phyloP scores from a whole-genome alignment of 164 flowering plant genomes.

The grape (Vitis vinifera) region ASM3070453v1 NC_081812.1:20965501-20966000 shows the following conservation, averaged over 20 bases:
- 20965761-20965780: conserved; percentile 83
- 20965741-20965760: conserved; percentile 55
- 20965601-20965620: not conserved
- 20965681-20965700: conserved; percentile 25
- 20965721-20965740: conserved; percentile 42
- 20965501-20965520: too few species aligned
- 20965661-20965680: conserved; percentile 6
- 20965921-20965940: conserved; percentile 83
- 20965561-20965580: too few species aligned
- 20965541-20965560: too few species aligned
- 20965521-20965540: too few species aligned
- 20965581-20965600: not conserved
- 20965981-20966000: conserved; percentile 66
- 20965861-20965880: conserved; percentile 70
- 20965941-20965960: conserved; percentile 87
- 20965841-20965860: conserved; percentile 59
- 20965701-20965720: conserved; percentile 30
- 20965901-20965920: conserved; percentile 92
- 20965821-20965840: conserved; percentile 91
- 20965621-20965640: not conserved
- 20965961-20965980: conserved; percentile 71
- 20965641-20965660: not conserved
- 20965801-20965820: conserved; percentile 75
- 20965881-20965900: conserved; percentile 84
- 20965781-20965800: conserved; percentile 90